Percentiles rank a stretch among this genome's conserved stretches.
Evolutionary conservation across 805 yeast genomes (phyloP).

Genomic region (Yamadazyma kitorensis): DNA sequence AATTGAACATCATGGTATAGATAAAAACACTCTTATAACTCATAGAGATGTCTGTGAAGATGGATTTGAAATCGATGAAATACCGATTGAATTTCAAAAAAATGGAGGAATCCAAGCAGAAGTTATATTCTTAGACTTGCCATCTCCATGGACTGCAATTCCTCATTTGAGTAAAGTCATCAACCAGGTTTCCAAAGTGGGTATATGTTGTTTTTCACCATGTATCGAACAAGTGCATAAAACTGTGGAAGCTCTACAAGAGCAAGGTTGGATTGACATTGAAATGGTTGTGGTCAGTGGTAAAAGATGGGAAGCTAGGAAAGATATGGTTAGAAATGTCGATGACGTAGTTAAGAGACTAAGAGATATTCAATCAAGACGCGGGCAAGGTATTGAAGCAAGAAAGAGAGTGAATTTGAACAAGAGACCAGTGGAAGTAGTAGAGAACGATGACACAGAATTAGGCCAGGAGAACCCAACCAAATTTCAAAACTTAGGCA

Average conservation of each 20-base stretch:
- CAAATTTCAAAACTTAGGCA: conserved; percentile 35
- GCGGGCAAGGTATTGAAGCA: conserved; percentile 57
- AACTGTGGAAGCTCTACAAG: conserved; percentile 72
- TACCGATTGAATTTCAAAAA: conserved; percentile 22
- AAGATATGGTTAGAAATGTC: conserved; percentile 78
- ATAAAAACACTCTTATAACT: conserved; percentile 58
- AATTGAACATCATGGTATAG: conserved; percentile 68
- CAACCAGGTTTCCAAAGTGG: conserved; percentile 49
- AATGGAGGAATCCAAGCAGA: conserved; percentile 52
- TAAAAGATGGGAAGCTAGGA: conserved; percentile 83
- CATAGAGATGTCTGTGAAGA: conserved; percentile 91
- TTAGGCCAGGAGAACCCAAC: conserved; percentile 19
- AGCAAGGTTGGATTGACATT: conserved; percentile 76
- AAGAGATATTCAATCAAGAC: conserved; percentile 71
- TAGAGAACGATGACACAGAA: conserved; percentile 12
- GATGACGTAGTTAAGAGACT: conserved; percentile 76
- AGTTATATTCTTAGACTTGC: conserved; percentile 84
- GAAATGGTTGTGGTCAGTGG: conserved; percentile 93
- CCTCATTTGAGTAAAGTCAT: conserved; percentile 66
- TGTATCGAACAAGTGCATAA: conserved; percentile 95
- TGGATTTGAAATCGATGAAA: conserved; percentile 61
- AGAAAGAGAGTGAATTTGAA: conserved; percentile 27
- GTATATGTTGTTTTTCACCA: conserved; percentile 94
- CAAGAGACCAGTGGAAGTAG: conserved; percentile 21
- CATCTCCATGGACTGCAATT: conserved; percentile 96